Base-by-base conservation (phyloP, 2,329 filamentous ascomycete genomes). In the Aureobasidium mangrovei region DNA sequence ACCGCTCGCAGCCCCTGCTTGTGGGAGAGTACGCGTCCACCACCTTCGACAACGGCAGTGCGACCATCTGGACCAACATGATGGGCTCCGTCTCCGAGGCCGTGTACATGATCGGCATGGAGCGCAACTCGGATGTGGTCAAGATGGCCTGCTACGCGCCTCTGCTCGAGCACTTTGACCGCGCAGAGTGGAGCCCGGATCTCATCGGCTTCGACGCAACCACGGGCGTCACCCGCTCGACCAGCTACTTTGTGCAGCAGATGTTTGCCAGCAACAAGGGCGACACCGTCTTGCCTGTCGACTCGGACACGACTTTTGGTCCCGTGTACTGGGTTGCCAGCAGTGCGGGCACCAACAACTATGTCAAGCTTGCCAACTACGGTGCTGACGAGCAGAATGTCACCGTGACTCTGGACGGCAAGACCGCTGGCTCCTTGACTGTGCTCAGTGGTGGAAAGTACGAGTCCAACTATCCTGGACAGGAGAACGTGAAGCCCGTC, bases 1-100 rank as follows among this genome's bases (percentile, higher is more conserved):
- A 78, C 58, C 57, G 68, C 64, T 62, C 69, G 4, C 61, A 68
- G 54, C 66, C 65, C 2, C 57, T 68, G 27, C 57, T 71, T 24
- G 62, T 72, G 27, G 76, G 78, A 24, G 79, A 82, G 60, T 74
- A 78, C 31, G 77, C 78, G 2, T 70, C 75, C 70, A 57, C 80
- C 74, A 70, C 60, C 65, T 2, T 53, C 57, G n/a, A 38, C 45
- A 3, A 60, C 58, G 76, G 46, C 72, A 71, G 60, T 64, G 69
- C 35, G 79, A 72, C 59, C 77, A 59, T 57, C 45, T 60, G 58
- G 7, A 65, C 65, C 2, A 63, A 62, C 59, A 66, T 64, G 80
- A 77, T 79, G 47, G 82, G 80, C 28, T 72, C 77, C 7, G 79
- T 86, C 2, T 77, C 77, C 10, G 83, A 86, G 64, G 82, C 81